Base-by-base conservation (phyloP, 2,329 filamentous ascomycete genomes). In the Beauveria sp. region DNA sequence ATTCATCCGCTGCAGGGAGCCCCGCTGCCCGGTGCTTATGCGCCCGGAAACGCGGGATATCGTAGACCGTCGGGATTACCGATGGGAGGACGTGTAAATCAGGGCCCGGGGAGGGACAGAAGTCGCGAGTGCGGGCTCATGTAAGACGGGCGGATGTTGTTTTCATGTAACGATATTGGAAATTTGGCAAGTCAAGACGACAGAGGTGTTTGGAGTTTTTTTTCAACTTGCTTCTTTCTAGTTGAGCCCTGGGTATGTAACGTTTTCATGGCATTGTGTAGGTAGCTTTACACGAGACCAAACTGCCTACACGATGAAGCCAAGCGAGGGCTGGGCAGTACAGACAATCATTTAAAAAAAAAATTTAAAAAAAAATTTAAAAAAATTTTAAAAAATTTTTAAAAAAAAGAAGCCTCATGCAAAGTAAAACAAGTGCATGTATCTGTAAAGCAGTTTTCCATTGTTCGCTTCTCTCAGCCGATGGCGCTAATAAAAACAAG, bases 81-180 rank as follows among this genome's bases (percentile, higher is more conserved):
- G 28, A 10, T 14, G 5, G 53, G 58, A 42, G 65, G 63, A 10
- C 62, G 65, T 34, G 50, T 64, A 55, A 34, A 38, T 26, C 46
- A 57, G 6, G 46, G 45, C 2, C 16, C 42, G 1, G 26, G 45
- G 1, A 16, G 51, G 18, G 59, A 56, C 1, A 62, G 68, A 42
- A 70, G 73, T 12, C 64, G 70, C 63, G 77, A 79, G 26, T 82
- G 80, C 66, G 68, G 75, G 43, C 73, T 82, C 57, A 82, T 82
- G 80, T 82, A 65, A 7, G 20, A 9, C 52, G 18, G 20, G 12
- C 5, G 2, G 16, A 9, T 12, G 7, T 26, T 28, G 14, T 45
- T 16, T 28, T 22, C 7, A n/a, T 7, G 30, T 18, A 38, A 38
- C 12, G 34, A 16, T 18, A 24, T 2, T n/a, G 30, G 46, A 8